These are phyloP conservation scores for Ogataea nakhonphanomensis DNA, from an alignment of 805 yeast species.

Conservation along the genomic window DNA sequence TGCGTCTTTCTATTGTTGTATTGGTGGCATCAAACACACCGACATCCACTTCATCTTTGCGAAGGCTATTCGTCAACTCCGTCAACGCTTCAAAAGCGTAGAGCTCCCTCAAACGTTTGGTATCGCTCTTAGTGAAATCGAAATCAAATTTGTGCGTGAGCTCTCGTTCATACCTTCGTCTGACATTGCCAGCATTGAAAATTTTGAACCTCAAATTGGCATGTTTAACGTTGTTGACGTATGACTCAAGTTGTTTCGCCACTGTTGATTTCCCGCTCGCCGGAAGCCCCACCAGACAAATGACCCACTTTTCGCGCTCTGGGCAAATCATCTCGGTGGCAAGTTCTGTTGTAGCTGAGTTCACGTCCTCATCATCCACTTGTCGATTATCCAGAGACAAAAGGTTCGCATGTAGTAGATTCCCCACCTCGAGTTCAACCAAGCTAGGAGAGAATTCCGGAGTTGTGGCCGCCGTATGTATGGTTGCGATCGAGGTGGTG, in stretches of 20 bases:
- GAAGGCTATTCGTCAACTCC: slow-evolving; percentile 67
- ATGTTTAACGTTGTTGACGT: slow-evolving; percentile 14
- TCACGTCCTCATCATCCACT: slow-evolving; percentile 12
- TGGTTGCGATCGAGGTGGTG: slow-evolving; percentile 20
- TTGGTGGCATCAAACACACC: slow-evolving; percentile 80
- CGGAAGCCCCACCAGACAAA: slow-evolving; percentile 72
- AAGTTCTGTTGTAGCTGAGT: slow-evolving; percentile 7
- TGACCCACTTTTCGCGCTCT: slow-evolving; percentile 28
- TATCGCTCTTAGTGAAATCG: slow-evolving; percentile 34
- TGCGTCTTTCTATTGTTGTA: slow-evolving; percentile 59
- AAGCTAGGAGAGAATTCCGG: slow-evolving; percentile 32
- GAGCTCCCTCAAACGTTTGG: slow-evolving; percentile 67
- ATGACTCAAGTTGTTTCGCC: slow-evolving; percentile 27
- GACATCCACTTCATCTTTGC: slow-evolving; percentile 78
- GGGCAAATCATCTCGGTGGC: slow-evolving; percentile 7
- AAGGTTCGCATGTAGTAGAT: slow-evolving; percentile 22
- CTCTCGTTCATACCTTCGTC: slow-evolving; percentile 36
- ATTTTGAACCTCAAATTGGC: slow-evolving; percentile 27
- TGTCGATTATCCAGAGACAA: slow-evolving; percentile 22
- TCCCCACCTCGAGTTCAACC: slow-evolving; percentile 30
- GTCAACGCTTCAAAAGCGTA: slow-evolving; percentile 95
- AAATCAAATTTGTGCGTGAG: slow-evolving; percentile 25
- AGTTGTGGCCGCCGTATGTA: slow-evolving; percentile 25
- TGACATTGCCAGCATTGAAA: slow-evolving; percentile 51
- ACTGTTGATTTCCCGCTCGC: slow-evolving; percentile 83